Evolutionary conservation across 768 basidiomycete species (phyloP).

Genomic region (Pleurotus eryngii): DNA sequence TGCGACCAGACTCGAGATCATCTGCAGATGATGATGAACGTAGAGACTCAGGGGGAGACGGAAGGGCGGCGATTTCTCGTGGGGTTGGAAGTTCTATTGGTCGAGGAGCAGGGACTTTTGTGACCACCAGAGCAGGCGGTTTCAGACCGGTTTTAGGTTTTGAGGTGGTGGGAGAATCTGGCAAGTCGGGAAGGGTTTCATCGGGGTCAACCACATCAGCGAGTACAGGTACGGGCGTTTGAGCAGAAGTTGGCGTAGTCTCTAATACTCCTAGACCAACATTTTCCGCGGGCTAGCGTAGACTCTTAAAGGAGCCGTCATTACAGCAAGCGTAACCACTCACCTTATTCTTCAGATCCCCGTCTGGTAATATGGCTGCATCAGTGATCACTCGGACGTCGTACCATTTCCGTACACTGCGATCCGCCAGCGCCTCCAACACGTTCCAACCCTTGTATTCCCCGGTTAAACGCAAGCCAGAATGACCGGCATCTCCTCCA

Average conservation of each 20-base stretch:
- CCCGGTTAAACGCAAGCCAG: conserved; percentile 70
- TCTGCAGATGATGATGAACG: conserved; percentile 38
- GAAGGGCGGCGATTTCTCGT: conserved; percentile 48
- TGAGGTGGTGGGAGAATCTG: conserved; percentile 12
- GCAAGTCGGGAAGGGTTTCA: conserved; percentile 24
- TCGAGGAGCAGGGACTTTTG: conserved; percentile 52
- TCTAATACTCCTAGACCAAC: conserved; percentile 2
- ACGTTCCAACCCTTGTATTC: conserved; percentile 93
- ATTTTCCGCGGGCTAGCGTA: conserved; percentile 6
- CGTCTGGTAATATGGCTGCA: conserved; percentile 31
- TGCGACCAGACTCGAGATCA: conserved; percentile 49
- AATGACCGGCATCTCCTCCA: conserved; percentile 68
- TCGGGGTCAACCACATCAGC: conserved; percentile 36
- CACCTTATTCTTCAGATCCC: conserved; percentile 51
- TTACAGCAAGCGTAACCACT: conserved; percentile 11
- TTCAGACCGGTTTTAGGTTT: conserved; percentile 23
- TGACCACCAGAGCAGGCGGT: conserved; percentile 54
- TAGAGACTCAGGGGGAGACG: conserved; percentile 43
- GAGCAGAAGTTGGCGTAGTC: conserved; percentile 21
- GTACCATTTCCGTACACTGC: conserved; percentile 83
- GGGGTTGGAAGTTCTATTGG: conserved; percentile 70
- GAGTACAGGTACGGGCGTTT: conserved; percentile 64
- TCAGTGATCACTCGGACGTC: conserved; percentile 70
- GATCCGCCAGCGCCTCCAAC: conserved; percentile 91
- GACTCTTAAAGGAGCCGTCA: background rate